Conservation (phyloP, 202 grass and related monocot genomes). For the Panicum virgatum region DNA sequence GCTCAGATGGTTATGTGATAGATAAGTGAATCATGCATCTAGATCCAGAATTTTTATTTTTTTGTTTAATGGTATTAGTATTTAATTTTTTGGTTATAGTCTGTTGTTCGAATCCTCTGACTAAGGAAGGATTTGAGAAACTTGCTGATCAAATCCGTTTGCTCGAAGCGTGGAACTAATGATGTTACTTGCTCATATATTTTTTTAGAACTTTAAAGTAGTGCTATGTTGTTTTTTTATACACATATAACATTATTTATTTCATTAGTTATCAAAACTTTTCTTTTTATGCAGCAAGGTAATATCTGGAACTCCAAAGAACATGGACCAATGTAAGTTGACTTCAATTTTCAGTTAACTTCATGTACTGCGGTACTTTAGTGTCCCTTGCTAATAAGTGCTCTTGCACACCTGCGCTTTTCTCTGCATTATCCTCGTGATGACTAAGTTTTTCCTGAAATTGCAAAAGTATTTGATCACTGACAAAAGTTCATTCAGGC, state of each 20-base stretch:
- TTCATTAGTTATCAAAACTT: slow-evolving; percentile 9
- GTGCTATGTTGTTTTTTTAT: not conserved
- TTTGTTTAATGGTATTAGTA: not conserved
- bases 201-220: slow-evolving; percentile 2
- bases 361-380: not conserved
- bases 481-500: not conserved
- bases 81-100: not conserved
- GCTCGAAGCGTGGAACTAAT: not conserved
- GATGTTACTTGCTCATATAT: not conserved
- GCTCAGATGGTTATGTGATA: not conserved
- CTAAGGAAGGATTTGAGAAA: not conserved
- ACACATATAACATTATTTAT: not conserved
- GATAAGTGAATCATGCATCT: not conserved
- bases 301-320: slow-evolving; percentile 43
- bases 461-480: not conserved
- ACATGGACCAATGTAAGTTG: slow-evolving; percentile 38
- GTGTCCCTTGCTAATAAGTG: not conserved
- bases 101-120: not conserved
- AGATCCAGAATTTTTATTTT: not conserved
- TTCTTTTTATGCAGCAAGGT: slow-evolving; percentile 45
- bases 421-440: not conserved
- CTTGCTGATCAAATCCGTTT: not conserved
- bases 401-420: not conserved
- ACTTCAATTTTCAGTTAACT: slow-evolving; percentile 2
- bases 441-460: not conserved